Evolutionary conservation across 495 filamentous ascomycete species (phyloP).

Genomic region (Hypoxylon perforatum): DNA sequence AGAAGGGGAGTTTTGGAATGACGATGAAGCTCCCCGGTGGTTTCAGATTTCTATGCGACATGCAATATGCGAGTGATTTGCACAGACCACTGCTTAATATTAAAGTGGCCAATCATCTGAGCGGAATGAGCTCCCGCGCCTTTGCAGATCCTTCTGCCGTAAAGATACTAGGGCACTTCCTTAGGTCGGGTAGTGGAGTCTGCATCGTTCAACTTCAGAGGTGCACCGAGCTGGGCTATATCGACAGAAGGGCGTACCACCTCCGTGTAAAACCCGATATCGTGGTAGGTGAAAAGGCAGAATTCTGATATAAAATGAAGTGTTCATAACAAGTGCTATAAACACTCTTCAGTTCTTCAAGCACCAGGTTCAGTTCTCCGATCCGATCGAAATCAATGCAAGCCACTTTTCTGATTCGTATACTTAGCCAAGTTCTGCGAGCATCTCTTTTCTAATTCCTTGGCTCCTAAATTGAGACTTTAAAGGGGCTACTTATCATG

Average conservation of each 20-base stretch:
- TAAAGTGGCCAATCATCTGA: neutral
- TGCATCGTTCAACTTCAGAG: neutral
- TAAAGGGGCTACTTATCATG: constrained; percentile 3
- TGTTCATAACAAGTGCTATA: neutral
- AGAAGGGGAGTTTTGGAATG: constrained; percentile 37
- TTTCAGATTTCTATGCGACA: constrained; percentile 36
- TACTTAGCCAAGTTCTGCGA: neutral
- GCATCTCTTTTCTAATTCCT: neutral
- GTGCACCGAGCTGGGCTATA: neutral
- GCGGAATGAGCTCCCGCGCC: too few relatives aligned
- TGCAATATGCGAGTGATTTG: neutral
- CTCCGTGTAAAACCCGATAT: constrained; percentile 18
- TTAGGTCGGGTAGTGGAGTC: constrained; percentile 11
- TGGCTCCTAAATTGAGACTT: neutral
- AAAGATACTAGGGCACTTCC: neutral
- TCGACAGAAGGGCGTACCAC: constrained; percentile 28
- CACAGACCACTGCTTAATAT: neutral
- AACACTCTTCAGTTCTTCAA: neutral
- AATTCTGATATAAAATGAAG: constrained; percentile 4
- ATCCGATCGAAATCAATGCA: constrained; percentile 16
- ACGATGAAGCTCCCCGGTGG: constrained; percentile 40
- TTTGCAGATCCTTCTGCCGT: too few relatives aligned
- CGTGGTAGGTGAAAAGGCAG: neutral
- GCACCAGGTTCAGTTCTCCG: neutral
- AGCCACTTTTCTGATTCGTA: constrained; percentile 3